Base-by-base conservation (phyloP, 78 protist species). In the Dictyostelium intermedium region DNA sequence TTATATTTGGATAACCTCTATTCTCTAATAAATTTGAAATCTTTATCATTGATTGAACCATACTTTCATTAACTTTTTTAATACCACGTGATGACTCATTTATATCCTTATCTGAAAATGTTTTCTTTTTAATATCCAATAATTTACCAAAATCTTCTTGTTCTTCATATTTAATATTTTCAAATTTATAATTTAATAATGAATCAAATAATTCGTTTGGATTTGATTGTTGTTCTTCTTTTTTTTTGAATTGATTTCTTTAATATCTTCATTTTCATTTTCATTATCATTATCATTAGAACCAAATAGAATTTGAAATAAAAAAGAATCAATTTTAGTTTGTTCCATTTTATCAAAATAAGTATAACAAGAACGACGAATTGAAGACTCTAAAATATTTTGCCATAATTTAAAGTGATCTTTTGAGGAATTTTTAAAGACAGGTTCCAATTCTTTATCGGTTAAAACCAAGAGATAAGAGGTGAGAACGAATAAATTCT, bases 1-100 rank as follows among this genome's bases (percentile, higher is more conserved):
- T 30, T 30, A 81, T n/a, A 47, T 43, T 70, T 91, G 95, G 95
- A 79, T 91, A 91, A 34, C 91, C 95, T 10, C 56, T 35, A 35
- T 56, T 43, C 35, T 91, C 91, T 16, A 82, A 34, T 11, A 85
- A 23, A 35, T 91, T 70, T 18, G 85, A 79, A 16, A 81, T 34
- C 32, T 41, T 91, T 43, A 43, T 43, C 10, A 82, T 32, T 45
- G 77, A 16, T 20, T 43, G 13, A 20, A 60, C 27, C 25, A 45
- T 72, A 5, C 8, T 18, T 72, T 11, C 1, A 34, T 72, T 72
- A 2, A 18, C 25, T 43, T 32, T 10, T 82, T 82, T 63, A 82
- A 34, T 82, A 9, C n/a, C 11, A 8, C 11, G 6, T 14, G 50
- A 1, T 61, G 72, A 72, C 14, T 47, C 10, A 23, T 56, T 18